A percentile compares a stretch with the other conserved stretches of the same genome.
These are phyloP conservation scores for Plasmodium ovale DNA, from an alignment of 169 alveolate genomes.

Conservation along the genomic window DNA sequence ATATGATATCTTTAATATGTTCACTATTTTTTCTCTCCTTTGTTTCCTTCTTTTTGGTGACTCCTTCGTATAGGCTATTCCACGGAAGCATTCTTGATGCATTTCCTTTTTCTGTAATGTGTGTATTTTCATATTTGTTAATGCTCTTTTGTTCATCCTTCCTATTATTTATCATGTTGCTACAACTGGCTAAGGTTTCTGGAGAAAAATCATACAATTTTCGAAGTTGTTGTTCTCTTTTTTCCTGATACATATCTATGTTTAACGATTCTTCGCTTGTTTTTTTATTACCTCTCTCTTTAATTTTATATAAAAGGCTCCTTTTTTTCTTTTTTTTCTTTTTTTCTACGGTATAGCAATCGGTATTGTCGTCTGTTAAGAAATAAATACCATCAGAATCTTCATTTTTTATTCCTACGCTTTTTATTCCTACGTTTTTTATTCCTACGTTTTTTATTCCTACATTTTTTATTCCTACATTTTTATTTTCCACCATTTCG, in stretches of 20 bases:
- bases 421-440: background rate
- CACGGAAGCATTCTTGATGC: background rate
- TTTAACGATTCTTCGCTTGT: background rate
- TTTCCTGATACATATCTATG: background rate
- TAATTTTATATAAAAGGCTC: background rate
- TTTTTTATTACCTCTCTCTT: background rate
- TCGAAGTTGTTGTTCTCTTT: background rate
- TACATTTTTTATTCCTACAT: no score
- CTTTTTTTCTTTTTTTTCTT: background rate
- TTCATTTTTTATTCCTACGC: constrained; percentile 4
- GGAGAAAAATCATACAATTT: background rate
- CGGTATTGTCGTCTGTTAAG: constrained; percentile 46
- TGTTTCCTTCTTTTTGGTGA: constrained; percentile 4
- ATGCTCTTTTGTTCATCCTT: no score
- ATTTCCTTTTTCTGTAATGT: background rate
- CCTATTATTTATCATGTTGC: no score
- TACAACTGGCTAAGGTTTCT: background rate
- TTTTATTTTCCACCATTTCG: background rate
- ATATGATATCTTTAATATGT: constrained; percentile 22
- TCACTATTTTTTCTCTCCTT: background rate
- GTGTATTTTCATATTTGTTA: no score
- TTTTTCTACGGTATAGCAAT: background rate
- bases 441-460: no score
- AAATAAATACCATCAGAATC: constrained; percentile 2
- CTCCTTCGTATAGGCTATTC: background rate